Base-by-base conservation (phyloP, 148 eudicot genomes). In the Rheum nobile region DNA sequence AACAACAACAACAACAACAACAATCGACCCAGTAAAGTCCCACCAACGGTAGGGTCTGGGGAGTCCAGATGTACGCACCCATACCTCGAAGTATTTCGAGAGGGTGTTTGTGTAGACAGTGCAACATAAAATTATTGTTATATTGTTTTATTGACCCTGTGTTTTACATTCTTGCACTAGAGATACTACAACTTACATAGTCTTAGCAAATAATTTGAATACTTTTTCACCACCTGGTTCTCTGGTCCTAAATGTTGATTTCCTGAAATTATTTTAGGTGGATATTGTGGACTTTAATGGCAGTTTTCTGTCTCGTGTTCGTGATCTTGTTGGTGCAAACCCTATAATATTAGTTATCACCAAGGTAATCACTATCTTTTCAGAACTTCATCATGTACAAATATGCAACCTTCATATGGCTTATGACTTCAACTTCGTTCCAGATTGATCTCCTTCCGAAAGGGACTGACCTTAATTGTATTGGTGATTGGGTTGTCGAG, bases 371-470 rank as follows among this genome's bases (percentile, higher is more conserved):
- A 43, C 10, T 13, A 74, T 50, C 72, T 26, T 55, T 42, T 59
- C 5, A 39, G 47, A 48, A 55, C 50, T 67, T 22, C 22, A 26
- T 38, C 5, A 41, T 67, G 47, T 37, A 34, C 34, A 6, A 34
- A 16, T 16, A 34, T 65, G 41, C 10, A 16, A 6, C 70, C 34
- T 65, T 32, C 39, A 65, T 65, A 29, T 34, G 70, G 16, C 37
- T 63, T 32, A 32, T 65, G 39, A 31, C 7, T 14, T 65, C 16
- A 10, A 5, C 11, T 43, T 75, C 28, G 11, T 6, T 81, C 42
- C 85, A 94, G 98, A 88, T 94, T 78, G 98, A 94, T 86, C 98
- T 94, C 82, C 97, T 94, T 85, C 98, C 98, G 4, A 94, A 91
- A 86, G 98, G 90, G 68, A 91, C 98, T 16, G 93, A 94, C 76